Evolutionary conservation across 495 filamentous ascomycete species (phyloP).

Genomic region (Platismatia glauca): DNA sequence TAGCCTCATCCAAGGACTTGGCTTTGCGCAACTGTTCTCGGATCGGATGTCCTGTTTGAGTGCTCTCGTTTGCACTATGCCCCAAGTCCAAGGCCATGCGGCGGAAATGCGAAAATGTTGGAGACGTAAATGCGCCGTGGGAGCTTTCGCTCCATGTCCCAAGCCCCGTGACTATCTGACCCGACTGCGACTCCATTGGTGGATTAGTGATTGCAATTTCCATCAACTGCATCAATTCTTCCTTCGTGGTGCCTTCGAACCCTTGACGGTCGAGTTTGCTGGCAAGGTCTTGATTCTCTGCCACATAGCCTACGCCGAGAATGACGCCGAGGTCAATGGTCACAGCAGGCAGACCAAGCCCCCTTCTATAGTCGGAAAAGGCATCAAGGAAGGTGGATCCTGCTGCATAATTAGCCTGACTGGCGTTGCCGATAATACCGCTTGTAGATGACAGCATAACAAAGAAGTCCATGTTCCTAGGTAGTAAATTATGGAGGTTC

Average conservation of each 20-base stretch:
- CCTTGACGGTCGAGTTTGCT: background rate
- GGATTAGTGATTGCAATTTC: constrained; percentile 3
- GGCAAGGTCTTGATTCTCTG: constrained; percentile 16
- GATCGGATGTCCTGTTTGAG: background rate
- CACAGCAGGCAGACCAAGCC: constrained; percentile 19
- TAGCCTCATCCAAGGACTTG: background rate
- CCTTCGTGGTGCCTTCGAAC: background rate
- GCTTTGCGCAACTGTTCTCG: constrained; percentile 1
- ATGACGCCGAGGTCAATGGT: constrained; percentile 26
- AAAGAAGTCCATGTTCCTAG: constrained; percentile 40
- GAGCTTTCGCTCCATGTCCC: constrained; percentile 1
- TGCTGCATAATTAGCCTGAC: constrained; percentile 39
- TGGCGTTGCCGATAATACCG: constrained; percentile 36
- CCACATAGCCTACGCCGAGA: constrained; percentile 22
- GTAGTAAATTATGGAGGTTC: constrained; percentile 32
- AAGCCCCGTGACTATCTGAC: constrained; percentile 3
- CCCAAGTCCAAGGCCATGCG: background rate
- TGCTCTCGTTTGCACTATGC: background rate
- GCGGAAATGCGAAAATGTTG: constrained; percentile 6
- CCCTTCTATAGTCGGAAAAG: background rate
- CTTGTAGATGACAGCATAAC: constrained; percentile 38
- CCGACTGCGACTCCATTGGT: background rate
- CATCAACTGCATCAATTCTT: constrained; percentile 3
- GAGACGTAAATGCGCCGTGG: background rate
- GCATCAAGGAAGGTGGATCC: constrained; percentile 29